A percentile compares a stretch with the other conserved stretches of the same genome.
Conservation (phyloP, 805 yeast species). For the Candida argentea region DNA sequence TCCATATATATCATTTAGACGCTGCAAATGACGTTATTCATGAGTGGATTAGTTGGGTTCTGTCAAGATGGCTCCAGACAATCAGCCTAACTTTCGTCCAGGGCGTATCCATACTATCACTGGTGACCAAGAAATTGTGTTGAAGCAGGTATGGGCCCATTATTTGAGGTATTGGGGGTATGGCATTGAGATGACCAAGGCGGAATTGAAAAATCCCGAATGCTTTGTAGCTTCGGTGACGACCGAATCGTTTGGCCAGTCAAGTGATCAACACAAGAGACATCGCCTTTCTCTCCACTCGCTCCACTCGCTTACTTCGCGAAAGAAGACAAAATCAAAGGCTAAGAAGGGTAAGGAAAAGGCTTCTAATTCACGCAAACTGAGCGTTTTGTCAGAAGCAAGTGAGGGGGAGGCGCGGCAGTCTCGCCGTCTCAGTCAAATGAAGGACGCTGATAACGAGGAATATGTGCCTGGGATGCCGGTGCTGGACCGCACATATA, state of each 20-base stretch:
- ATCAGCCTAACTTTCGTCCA: slow-evolving; percentile 23
- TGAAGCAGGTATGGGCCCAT: slow-evolving; percentile 67
- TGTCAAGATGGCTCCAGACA: too few relatives aligned
- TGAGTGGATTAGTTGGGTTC: too few relatives aligned
- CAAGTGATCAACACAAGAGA: too few relatives aligned
- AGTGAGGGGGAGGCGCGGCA: slow-evolving; percentile 5
- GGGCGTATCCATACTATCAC: slow-evolving; percentile 29
- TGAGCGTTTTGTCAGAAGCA: neutral
- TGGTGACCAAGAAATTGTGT: slow-evolving; percentile 46
- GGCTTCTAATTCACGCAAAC: slow-evolving; percentile 3
- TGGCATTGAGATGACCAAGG: slow-evolving; percentile 17
- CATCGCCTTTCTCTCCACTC: slow-evolving; percentile 15
- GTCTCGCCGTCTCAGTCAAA: slow-evolving; percentile 17
- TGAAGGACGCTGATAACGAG: slow-evolving; percentile 18
- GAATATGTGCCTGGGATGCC: slow-evolving; percentile 12
- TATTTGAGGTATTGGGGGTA: slow-evolving; percentile 52
- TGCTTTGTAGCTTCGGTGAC: slow-evolving; percentile 23
- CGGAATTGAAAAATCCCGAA: slow-evolving; percentile 20
- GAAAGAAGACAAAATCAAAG: slow-evolving; percentile 4
- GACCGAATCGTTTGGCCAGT: slow-evolving; percentile 14
- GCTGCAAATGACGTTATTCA: too few relatives aligned
- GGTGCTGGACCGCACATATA: slow-evolving; percentile 12
- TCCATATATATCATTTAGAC: too few relatives aligned
- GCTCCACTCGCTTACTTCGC: slow-evolving; percentile 17
- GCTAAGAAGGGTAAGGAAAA: slow-evolving; percentile 22